Evolutionary conservation across 768 basidiomycete species (phyloP).

Genomic region (Podaxis sp.): DNA sequence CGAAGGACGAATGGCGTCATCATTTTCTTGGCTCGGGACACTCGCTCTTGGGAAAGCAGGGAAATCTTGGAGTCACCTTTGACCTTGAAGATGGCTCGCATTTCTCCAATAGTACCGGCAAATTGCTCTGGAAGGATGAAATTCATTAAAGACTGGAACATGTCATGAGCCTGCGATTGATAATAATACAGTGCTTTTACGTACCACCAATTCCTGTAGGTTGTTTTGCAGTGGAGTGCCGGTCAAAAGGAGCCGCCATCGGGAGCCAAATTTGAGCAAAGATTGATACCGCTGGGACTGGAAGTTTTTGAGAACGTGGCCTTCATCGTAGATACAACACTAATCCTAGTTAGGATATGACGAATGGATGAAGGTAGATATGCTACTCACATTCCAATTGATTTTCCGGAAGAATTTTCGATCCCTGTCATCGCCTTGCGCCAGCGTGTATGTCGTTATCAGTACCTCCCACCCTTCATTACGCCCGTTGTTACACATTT

Average conservation of each 20-base stretch:
- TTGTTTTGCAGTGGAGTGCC: conserved; percentile 96
- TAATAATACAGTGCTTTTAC: conserved; percentile 27
- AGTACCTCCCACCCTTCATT: conserved; percentile 86
- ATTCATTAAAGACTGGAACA: conserved; percentile 85
- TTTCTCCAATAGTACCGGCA: conserved; percentile 67
- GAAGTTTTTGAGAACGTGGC: conserved; percentile 96
- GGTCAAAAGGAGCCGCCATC: conserved; percentile 90
- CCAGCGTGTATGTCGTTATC: conserved; percentile 94
- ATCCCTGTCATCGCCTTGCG: conserved; percentile 86
- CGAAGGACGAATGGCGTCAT: conserved; percentile 98
- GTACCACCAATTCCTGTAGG: conserved; percentile 83
- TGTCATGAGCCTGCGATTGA: conserved; percentile 6
- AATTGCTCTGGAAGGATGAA: conserved; percentile 96
- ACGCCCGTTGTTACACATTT: conserved; percentile 44
- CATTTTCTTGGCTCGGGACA: conserved; percentile 97
- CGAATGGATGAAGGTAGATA: background rate
- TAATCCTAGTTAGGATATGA: conserved; percentile 29
- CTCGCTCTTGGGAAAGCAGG: conserved; percentile 87
- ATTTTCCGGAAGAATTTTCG: conserved; percentile 91
- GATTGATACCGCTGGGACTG: conserved; percentile 95
- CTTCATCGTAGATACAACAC: conserved; percentile 96
- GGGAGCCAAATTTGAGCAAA: conserved; percentile 78
- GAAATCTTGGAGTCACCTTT: conserved; percentile 90
- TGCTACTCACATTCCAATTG: conserved; percentile 81
- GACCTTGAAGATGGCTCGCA: conserved; percentile 96